Evolutionary conservation across 2,329 filamentous ascomycete species (phyloP), one percentile per base, ranked within the genome.

Genomic region (Aspergillus chevalieri): DNA sequence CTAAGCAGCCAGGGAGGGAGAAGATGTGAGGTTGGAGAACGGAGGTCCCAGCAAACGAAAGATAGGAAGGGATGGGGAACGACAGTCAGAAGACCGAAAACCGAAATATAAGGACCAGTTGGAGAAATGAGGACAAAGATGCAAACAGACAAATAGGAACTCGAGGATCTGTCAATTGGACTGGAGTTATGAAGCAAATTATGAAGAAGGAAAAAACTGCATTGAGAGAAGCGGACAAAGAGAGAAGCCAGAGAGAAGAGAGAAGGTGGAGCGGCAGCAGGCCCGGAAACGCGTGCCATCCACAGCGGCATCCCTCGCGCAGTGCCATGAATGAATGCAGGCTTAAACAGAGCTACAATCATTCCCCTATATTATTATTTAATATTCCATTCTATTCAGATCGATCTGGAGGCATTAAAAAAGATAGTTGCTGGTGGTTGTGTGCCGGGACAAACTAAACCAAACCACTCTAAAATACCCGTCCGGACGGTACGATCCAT

Each of bases 71-170:
- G 52, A 47, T 47, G 45, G 48, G 46, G 34, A 24, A 47, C 39
- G 49, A 55, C 46, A 22, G 47, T 50, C 53, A 48, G 34, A 52
- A 30, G 50, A 53, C 42, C 46, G 49, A 47, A 47, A 41, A 21
- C 34, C 34, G 48, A 43, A 22, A 30, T 17, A 36, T n/a, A 36
- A 49, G 44, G 47, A 41, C 47, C 51, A 51, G 53, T 51, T 50
- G 50, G 52, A 54, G 50, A 51, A 52, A 30, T 36, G 41, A 24
- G 14, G 26, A 38, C 41, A 36, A 28, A 5, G 28, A 42, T 21
- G 3, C 39, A 43, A 21, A 30, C 12, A 15, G 30, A 36, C 15
- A 22, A 41, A 17, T 12, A 41, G 9, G 38, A 22, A 41, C 15
- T 41, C 2, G 6, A 41, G 14, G 12, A 12, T 30, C 26, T 12